phyloP scores from a whole-genome alignment of 202 grass and related monocot species.

The Zizania palustris region DNA sequence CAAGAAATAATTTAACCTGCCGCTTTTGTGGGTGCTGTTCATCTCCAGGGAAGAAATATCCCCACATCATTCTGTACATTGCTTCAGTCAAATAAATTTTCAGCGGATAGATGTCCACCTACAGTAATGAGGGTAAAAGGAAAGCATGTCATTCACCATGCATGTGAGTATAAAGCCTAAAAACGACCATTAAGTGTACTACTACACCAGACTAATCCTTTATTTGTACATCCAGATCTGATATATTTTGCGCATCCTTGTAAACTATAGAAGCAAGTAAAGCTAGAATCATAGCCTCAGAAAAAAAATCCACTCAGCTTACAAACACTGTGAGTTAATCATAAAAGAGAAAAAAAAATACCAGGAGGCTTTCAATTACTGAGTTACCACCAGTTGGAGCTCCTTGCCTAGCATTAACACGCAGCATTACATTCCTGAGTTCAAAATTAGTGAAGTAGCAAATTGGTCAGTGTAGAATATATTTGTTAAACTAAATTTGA shows the following conservation, averaged over 20 bases:
- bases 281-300: conserved; percentile 26
- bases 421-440: conserved; percentile 91
- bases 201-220: conserved; percentile 18
- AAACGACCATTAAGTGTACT: conserved; percentile 22
- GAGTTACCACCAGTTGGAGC: conserved; percentile 87
- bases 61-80: conserved; percentile 99
- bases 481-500: conserved; percentile 15
- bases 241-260: not conserved
- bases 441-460: conserved; percentile 31
- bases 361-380: conserved; percentile 81
- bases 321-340: conserved; percentile 14
- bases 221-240: conserved; percentile 25
- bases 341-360: conserved; percentile 39
- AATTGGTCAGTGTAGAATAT: conserved; percentile 25
- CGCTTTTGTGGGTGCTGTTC: conserved; percentile 95
- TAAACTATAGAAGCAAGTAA: conserved; percentile 16
- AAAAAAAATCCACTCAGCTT: conserved; percentile 12
- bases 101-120: conserved; percentile 98
- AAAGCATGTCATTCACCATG: conserved; percentile 33
- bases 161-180: conserved; percentile 3
- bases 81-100: conserved; percentile 97
- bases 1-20: conserved; percentile 60
- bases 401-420: conserved; percentile 93
- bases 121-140: conserved; percentile 48
- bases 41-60: conserved; percentile 96